These are phyloP conservation scores for Bondarzewia mesenterica DNA, from an alignment of 1,284 basidiomycete genomes.

Conservation along the genomic window DNA sequence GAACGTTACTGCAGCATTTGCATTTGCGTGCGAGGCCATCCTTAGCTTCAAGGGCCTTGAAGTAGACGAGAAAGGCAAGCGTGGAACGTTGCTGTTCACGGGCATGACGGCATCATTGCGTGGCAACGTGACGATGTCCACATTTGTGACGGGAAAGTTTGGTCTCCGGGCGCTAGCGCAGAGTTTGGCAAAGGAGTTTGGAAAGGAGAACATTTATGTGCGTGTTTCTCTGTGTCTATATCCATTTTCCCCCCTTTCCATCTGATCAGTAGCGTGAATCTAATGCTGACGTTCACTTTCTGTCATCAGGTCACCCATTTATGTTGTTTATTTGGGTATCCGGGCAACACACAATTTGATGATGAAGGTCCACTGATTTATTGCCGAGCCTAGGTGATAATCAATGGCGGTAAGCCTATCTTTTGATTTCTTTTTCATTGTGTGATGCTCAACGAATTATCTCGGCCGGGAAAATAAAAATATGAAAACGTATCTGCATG, in stretches of 20 bases:
- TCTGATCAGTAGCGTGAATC: too few relatives aligned
- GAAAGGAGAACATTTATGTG: slow-evolving; percentile 72
- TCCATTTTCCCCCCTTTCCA: too few relatives aligned
- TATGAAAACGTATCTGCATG: too few relatives aligned
- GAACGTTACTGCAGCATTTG: slow-evolving; percentile 56
- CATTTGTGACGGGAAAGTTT: slow-evolving; percentile 66
- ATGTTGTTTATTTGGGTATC: too few relatives aligned
- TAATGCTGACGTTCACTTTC: too few relatives aligned
- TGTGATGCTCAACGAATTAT: not conserved
- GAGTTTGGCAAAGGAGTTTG: slow-evolving; percentile 75
- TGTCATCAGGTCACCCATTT: slow-evolving; percentile 65
- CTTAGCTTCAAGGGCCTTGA: slow-evolving; percentile 55
- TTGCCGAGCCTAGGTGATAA: slow-evolving; percentile 22
- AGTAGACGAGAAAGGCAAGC: slow-evolving; percentile 34
- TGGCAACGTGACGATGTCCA: slow-evolving; percentile 58
- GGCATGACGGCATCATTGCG: slow-evolving; percentile 66
- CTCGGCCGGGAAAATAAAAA: too few relatives aligned
- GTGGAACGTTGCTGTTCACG: slow-evolving; percentile 70
- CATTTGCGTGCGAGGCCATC: slow-evolving; percentile 61
- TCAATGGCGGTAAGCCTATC: slow-evolving; percentile 28
- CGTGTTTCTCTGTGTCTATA: slow-evolving; percentile 10
- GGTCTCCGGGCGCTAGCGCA: slow-evolving; percentile 62
- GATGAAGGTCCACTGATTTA: not conserved
- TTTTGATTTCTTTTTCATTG: not conserved
- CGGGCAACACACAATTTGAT: too few relatives aligned